phyloP scores from a whole-genome alignment of 208 protist species.

The Trypanosoma congolense region DNA sequence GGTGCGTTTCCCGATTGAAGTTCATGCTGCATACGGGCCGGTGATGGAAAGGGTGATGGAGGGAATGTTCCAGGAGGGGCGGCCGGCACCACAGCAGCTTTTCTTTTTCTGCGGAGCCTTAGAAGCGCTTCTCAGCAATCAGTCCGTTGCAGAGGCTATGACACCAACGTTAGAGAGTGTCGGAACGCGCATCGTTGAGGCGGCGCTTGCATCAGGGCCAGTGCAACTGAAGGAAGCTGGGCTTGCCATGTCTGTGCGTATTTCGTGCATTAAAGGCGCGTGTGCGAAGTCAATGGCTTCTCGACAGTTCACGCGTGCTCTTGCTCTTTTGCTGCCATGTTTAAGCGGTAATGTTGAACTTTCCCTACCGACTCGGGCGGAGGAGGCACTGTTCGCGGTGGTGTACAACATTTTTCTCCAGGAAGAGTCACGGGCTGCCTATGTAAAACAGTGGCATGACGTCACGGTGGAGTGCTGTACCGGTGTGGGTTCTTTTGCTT shows the following conservation, averaged over 20 bases:
- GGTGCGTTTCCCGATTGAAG: constrained; percentile 11
- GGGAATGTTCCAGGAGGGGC: neutral
- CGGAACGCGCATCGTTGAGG: neutral
- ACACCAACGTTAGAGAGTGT: neutral
- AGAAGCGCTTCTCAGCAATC: constrained; percentile 11
- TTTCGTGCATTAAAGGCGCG: constrained; percentile 8
- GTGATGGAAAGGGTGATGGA: neutral
- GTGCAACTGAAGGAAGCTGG: constrained; percentile 14
- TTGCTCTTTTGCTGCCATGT: neutral
- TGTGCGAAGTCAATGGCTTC: constrained; percentile 18
- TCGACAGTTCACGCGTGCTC: constrained; percentile 7
- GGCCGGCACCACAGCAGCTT: constrained; percentile 3
- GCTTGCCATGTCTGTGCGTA: constrained; percentile 18
- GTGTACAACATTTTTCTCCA: constrained; percentile 22
- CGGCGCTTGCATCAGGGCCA: constrained; percentile 1
- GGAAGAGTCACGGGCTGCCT: constrained; percentile 12
- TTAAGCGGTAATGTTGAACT: neutral
- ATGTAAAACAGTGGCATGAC: constrained; percentile 16
- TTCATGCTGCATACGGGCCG: constrained; percentile 6
- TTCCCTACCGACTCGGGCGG: constrained; percentile 1
- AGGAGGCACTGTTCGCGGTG: constrained; percentile 20
- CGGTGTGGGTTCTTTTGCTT: neutral
- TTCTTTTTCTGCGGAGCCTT: constrained; percentile 16
- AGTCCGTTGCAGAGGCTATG: constrained; percentile 2
- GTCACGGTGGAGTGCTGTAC: neutral